A percentile compares a stretch with the other conserved stretches of the same genome.
Conservation (phyloP, 176 grass and related monocot genomes). For the Cenchrus fungigraminus region DNA sequence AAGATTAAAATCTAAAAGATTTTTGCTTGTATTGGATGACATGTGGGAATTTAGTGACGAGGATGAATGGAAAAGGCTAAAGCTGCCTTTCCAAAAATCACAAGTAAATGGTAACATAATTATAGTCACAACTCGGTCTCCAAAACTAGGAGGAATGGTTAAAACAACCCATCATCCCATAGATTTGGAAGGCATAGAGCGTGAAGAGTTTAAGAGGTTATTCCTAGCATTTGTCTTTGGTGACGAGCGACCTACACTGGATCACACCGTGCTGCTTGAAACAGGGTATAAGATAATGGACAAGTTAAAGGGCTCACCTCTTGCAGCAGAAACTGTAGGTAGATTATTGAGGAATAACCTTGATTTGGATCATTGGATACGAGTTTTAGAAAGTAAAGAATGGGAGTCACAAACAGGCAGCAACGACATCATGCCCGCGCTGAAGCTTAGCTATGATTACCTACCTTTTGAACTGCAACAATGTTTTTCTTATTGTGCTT, state of each 20-base stretch:
- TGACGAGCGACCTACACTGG: neutral
- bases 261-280: neutral
- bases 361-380: neutral
- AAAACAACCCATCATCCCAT: neutral
- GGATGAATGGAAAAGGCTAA: slow-evolving; percentile 20
- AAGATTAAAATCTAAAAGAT: slow-evolving; percentile 7
- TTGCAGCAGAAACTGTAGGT: slow-evolving; percentile 24
- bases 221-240: neutral
- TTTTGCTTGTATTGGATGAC: slow-evolving; percentile 42
- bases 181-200: neutral
- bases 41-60: slow-evolving; percentile 2
- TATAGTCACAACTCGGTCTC: slow-evolving; percentile 37
- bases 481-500: slow-evolving; percentile 35
- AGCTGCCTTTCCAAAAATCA: neutral
- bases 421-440: slow-evolving; percentile 23
- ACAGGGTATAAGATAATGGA: neutral
- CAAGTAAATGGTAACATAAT: neutral
- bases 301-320: neutral
- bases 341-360: slow-evolving; percentile 1
- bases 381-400: slow-evolving; percentile 11
- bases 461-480: slow-evolving; percentile 23
- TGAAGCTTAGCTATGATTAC: slow-evolving; percentile 38
- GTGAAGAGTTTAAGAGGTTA: neutral
- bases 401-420: neutral
- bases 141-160: neutral